These are phyloP conservation scores for Coniochaeta hoffmannii DNA, from an alignment of 2,329 filamentous ascomycete genomes.

Conservation along the genomic window DNA sequence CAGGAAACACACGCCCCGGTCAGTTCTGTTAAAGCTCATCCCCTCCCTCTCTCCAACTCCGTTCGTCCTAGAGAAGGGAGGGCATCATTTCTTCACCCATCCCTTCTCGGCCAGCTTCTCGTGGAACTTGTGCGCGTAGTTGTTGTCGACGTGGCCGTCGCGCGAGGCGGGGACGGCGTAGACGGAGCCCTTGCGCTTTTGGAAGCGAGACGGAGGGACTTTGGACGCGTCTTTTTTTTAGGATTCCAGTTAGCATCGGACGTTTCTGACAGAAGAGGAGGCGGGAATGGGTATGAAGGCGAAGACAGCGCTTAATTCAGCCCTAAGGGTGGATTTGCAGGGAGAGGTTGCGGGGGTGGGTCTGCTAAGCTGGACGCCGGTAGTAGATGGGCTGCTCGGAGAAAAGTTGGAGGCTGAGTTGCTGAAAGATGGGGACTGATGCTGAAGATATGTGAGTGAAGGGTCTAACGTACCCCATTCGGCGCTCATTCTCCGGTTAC, in stretches of 20 bases:
- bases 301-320: not conserved
- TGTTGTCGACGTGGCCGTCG: constrained; percentile 56
- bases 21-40: not conserved
- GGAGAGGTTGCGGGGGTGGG: constrained; percentile 4
- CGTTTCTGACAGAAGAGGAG: not conserved
- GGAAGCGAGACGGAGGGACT: constrained; percentile 59
- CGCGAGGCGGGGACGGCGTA: constrained; percentile 58
- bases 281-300: not conserved
- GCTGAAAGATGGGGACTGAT: no score
- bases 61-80: no score
- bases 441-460: not conserved
- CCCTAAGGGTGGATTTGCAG: not conserved
- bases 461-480: constrained; percentile 15
- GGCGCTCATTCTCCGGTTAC: constrained; percentile 12
- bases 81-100: constrained; percentile 24
- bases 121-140: constrained; percentile 52
- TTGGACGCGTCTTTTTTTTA: constrained; percentile 51
- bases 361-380: not conserved
- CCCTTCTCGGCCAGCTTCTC: constrained; percentile 50
- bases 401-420: not conserved
- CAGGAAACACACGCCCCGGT: not conserved
- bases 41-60: no score
- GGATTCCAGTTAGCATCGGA: not conserved
- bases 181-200: constrained; percentile 63
- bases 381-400: not conserved